Percentiles rank a stretch among this genome's conserved stretches.
Evolutionary conservation across 208 protist species (phyloP).

Genomic region (Trypanosoma mega): DNA sequence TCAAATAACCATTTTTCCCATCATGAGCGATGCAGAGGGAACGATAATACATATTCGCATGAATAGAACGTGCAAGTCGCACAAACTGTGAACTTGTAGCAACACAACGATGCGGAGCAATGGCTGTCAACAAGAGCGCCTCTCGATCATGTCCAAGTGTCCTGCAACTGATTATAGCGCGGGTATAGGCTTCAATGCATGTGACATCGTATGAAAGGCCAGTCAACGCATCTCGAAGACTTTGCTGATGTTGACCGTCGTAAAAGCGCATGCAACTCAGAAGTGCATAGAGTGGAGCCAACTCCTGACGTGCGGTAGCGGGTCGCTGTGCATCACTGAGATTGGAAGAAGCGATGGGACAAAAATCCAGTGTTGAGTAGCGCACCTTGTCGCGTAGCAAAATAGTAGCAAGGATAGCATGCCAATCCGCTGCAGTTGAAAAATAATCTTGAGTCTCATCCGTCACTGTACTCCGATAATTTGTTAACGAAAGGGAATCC

Average conservation of each 20-base stretch:
- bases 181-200: conserved; percentile 26
- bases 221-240: conserved; percentile 19
- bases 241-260: conserved; percentile 14
- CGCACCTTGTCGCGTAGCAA: neutral
- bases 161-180: conserved; percentile 18
- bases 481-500: neutral
- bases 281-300: conserved; percentile 17
- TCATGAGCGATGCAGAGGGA: neutral
- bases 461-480: neutral
- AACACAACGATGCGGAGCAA: conserved; percentile 7
- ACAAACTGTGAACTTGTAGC: conserved; percentile 25
- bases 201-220: conserved; percentile 15
- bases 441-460: neutral
- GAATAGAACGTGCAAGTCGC: conserved; percentile 9
- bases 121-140: conserved; percentile 5
- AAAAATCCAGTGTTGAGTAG: neutral
- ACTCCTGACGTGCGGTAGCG: conserved; percentile 2
- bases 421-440: neutral
- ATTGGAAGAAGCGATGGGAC: neutral
- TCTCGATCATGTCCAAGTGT: conserved; percentile 19
- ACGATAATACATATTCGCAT: neutral
- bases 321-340: neutral
- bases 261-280: conserved; percentile 23
- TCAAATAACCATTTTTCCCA: conserved; percentile 5
- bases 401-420: neutral